These are phyloP conservation scores for Colletotrichum eleusines DNA, from an alignment of 2,329 filamentous ascomycete genomes.

Conservation along the genomic window DNA sequence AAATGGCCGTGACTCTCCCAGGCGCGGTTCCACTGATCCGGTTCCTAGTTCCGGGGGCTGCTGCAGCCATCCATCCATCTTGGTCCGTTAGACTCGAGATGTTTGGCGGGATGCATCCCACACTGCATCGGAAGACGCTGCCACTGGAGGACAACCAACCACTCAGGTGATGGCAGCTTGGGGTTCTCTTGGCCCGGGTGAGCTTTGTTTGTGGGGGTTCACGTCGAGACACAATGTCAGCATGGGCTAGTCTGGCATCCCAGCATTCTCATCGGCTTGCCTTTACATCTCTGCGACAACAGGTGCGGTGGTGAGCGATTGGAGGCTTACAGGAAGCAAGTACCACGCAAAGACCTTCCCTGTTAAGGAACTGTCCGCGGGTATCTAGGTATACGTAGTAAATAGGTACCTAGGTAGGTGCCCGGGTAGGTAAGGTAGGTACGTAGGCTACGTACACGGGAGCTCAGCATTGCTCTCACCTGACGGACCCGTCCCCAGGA, in stretches of 20 bases:
- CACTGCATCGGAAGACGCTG: conserved; percentile 17
- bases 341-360: conserved; percentile 17
- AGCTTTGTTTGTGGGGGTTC: conserved; percentile 19
- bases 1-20: conserved; percentile 16
- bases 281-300: background rate
- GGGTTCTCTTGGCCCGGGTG: background rate
- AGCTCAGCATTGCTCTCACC: too few species aligned
- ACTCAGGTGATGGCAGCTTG: conserved; percentile 1
- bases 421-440: too few species aligned
- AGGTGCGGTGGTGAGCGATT: background rate
- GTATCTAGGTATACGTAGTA: background rate
- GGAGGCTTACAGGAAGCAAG: conserved; percentile 10
- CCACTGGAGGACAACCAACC: conserved; percentile 15
- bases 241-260: background rate
- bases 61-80: conserved; percentile 30
- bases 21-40: conserved; percentile 28
- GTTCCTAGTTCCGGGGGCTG: conserved; percentile 28
- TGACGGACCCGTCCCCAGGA: background rate
- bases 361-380: background rate
- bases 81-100: conserved; percentile 11
- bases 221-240: background rate
- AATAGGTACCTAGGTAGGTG: background rate
- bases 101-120: conserved; percentile 33
- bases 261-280: background rate
- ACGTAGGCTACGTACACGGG: too few species aligned